These are phyloP conservation scores for Asterochloris sp. DNA, from an alignment of 139 green algal genomes.

Conservation along the genomic window DNA sequence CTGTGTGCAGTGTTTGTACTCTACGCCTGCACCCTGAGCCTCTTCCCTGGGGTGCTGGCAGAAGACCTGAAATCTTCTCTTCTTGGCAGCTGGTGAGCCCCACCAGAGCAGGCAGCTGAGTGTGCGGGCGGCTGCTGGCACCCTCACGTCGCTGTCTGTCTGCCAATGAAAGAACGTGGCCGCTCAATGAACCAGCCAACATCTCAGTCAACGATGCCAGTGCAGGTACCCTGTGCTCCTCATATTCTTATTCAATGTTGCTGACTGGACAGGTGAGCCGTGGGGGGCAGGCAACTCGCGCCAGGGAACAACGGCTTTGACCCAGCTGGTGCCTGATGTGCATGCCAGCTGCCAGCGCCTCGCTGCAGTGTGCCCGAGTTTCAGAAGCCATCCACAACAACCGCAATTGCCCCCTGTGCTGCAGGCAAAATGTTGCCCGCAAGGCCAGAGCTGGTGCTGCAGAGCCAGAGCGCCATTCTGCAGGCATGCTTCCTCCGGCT, in stretches of 20 bases:
- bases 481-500: slow-evolving; percentile 15
- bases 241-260: slow-evolving; percentile 71
- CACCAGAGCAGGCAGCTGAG: no score
- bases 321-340: no score
- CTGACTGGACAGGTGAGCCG: slow-evolving; percentile 35
- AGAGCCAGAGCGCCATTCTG: not conserved
- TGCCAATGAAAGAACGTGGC: no score
- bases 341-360: no score
- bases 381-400: not conserved
- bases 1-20: slow-evolving; percentile 38
- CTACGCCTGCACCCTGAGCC: slow-evolving; percentile 65
- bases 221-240: slow-evolving; percentile 76
- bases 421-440: slow-evolving; percentile 12
- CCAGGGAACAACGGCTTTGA: not conserved
- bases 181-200: no score
- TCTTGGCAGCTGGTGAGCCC: slow-evolving; percentile 58
- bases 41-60: slow-evolving; percentile 88
- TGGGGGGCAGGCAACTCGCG: slow-evolving; percentile 48
- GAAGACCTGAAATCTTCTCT: slow-evolving; percentile 67
- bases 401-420: no score
- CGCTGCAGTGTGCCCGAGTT: no score
- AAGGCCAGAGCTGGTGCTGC: slow-evolving; percentile 1
- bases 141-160: no score
- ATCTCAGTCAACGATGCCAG: no score
- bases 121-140: no score